Evolutionary conservation across 148 eudicot genomes (phyloP), one percentile per base, ranked within the genome.

Genomic region (Drosera capensis): DNA sequence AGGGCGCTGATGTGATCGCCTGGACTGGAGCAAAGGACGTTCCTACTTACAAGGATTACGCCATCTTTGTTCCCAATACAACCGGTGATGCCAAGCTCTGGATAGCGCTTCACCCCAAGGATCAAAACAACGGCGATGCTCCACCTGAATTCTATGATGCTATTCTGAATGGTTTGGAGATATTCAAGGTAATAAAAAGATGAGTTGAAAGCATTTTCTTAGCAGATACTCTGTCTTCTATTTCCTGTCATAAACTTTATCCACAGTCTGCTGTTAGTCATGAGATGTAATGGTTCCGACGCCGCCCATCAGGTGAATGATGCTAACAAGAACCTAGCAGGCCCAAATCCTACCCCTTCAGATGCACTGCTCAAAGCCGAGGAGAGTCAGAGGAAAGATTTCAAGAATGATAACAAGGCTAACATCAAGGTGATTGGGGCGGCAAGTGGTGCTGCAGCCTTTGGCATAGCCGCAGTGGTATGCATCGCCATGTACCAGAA

Each of bases 131-230:
- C 5, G 48, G 45, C 16, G 36, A 31, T 2, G 35, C 25, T 1
- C 49, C 53, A 11, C 77, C 94, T 0, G 48, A 71, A 25, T 80
- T 36, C 31, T 57, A 59, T 5, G 92, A 88, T 52, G 79, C 74
- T 1, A 60, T 83, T 20, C 71, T 88, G 1, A 88, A 88, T 46
- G 97, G 97, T 19, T 49, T 88, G 44, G 97, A 88, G 68, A 45
- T 80, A 30, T 88, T 88, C 63, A 88, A 88, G 63, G 38, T 34
- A 34, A 34, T 11, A 34, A 5, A 11, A 0, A 4, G 9, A 34
- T 34, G 11, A 34, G 38, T 34, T 2, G 3, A 11, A 3, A 34
- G 11, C 9, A 34, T 34, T 5, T 4, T 4, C 9, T 34, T 34
- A n/a, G n/a, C n/a, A n/a, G 9, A 34, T 1, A 11, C 3, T 34